A percentile compares a stretch with the other conserved stretches of the same genome.
phyloP scores from a whole-genome alignment of 768 basidiomycete genomes.

The Calocera viscosa region DNA sequence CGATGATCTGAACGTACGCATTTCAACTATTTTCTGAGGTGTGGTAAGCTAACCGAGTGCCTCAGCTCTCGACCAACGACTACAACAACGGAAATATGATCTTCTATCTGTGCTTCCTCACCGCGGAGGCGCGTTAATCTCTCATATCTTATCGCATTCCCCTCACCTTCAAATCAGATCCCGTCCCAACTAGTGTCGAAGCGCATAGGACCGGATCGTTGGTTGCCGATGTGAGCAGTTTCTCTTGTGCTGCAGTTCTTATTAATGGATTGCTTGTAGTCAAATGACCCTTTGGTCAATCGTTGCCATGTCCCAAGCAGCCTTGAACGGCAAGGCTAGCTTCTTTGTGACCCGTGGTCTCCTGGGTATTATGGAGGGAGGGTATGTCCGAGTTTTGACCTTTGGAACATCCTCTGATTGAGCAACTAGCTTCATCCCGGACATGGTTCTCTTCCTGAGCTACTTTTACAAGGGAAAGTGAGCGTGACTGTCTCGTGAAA shows the following conservation, averaged over 20 bases:
- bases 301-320: conserved; percentile 46
- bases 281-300: conserved; percentile 47
- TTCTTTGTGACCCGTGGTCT: conserved; percentile 47
- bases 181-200: conserved; percentile 59
- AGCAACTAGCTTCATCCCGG: conserved; percentile 41
- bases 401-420: no score
- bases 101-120: conserved; percentile 13
- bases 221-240: conserved; percentile 17
- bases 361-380: conserved; percentile 50
- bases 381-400: conserved; percentile 18
- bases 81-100: conserved; percentile 31
- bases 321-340: conserved; percentile 39
- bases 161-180: conserved; percentile 39
- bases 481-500: conserved; percentile 16
- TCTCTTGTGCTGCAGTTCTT: background rate
- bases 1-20: conserved; percentile 33
- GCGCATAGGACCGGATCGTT: conserved; percentile 52
- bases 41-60: background rate
- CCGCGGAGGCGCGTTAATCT: conserved; percentile 36
- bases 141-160: conserved; percentile 33
- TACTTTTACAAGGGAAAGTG: conserved; percentile 52
- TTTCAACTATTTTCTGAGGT: background rate
- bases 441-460: conserved; percentile 50
- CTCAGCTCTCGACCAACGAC: conserved; percentile 43
- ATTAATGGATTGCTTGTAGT: background rate